Base-by-base conservation (phyloP, 2,329 filamentous ascomycete genomes). In the Neofusicoccum cordaticola region DNA sequence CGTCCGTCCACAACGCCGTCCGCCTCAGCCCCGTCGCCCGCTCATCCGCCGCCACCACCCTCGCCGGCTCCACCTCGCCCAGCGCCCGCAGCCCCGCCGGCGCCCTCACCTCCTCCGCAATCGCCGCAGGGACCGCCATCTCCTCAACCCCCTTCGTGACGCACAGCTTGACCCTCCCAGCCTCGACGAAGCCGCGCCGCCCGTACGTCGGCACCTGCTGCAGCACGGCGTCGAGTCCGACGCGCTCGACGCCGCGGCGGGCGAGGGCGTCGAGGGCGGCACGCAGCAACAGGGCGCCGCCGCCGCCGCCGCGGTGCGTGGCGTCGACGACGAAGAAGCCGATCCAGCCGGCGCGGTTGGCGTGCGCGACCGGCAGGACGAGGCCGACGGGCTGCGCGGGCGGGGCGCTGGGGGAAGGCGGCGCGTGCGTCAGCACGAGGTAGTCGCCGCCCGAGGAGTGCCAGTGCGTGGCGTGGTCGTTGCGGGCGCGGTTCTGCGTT, bases 311-410 rank as follows among this genome's bases (percentile, higher is more conserved):
- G 22, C 73, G 72, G 57, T 71, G 67, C 1, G 68, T 58, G 1
- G 67, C 69, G 17, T 73, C 72, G 63, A 78, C 65, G 56, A 74
- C 71, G 72, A 78, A 78, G 69, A 74, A 75, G 15, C 72, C 75
- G 1, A 78, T 67, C 76, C 77, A 78, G n/a, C 71, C 77, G 1
- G 75, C 78, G 37, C 64, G 61, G 60, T 79, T 78, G 22, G 71
- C 66, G 66, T 74, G 77, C 22, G 71, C 68, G 41, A 77, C 69
- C 2, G 72, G 70, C 4, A 74, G 64, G 31, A 78, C 67, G 65
- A 73, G 73, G 19, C 76, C 77, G 65, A 74, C 68, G 0, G 74
- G 22, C 22, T 3, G 22, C 22, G 22, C 22, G 22, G 22, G 22
- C 22, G 3, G 3, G 3, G 22, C 22, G 22, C 22, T 3, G 3